A percentile compares a stretch with the other conserved stretches of the same genome.
phyloP scores from a whole-genome alignment of 2,329 filamentous ascomycete species.

The Lasiodiplodia citricola region DNA sequence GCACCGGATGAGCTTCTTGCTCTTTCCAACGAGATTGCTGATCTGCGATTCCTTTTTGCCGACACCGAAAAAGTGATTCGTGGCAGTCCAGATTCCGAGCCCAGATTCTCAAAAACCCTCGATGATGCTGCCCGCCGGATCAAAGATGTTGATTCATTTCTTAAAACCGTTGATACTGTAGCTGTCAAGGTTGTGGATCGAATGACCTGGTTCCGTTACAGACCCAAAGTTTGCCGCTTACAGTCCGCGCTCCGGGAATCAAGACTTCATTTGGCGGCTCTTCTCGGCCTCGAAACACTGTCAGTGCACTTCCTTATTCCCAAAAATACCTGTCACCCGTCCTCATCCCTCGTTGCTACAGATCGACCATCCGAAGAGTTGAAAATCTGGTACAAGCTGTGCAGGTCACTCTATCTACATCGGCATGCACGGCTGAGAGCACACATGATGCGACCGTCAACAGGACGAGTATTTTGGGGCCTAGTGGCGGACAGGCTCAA shows the following conservation, averaged over 20 bases:
- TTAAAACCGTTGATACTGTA: background rate
- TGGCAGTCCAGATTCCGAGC: background rate
- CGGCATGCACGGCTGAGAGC: no score
- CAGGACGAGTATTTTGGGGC: background rate
- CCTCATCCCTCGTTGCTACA: background rate
- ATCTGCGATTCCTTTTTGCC: conserved; percentile 4
- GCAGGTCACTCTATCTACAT: background rate
- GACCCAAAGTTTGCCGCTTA: background rate
- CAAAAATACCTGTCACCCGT: background rate
- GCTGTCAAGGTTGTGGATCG: background rate
- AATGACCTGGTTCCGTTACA: background rate
- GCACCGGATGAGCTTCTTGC: conserved; percentile 9
- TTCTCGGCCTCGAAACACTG: background rate
- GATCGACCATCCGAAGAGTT: background rate
- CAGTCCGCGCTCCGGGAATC: conserved; percentile 1
- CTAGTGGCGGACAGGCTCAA: background rate
- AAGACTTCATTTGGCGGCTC: background rate
- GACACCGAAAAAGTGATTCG: background rate
- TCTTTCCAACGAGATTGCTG: conserved; percentile 11
- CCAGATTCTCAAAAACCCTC: background rate
- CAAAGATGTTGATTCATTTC: background rate
- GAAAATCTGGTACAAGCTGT: background rate
- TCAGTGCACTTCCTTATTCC: background rate
- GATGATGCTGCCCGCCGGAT: background rate
- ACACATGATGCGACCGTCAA: background rate